Evolutionary conservation across 225 moss, liverwort and hornwort species (phyloP).

Genomic region (Pseudisothecium myosuroides): DNA sequence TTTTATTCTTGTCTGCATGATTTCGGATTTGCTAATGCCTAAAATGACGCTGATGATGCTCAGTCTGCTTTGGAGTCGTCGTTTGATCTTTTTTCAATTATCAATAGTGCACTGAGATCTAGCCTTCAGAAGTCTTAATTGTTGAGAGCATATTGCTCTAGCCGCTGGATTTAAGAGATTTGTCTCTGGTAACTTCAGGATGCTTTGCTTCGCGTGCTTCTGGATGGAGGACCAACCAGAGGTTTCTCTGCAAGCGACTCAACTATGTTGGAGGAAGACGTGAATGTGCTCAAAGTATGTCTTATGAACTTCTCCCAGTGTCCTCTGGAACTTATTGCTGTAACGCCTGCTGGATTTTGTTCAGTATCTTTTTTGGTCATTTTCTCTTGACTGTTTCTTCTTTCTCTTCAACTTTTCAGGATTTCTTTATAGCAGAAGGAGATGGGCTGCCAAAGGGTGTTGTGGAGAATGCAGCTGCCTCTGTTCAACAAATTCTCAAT

Average conservation of each 20-base stretch:
- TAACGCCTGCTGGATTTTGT: background rate
- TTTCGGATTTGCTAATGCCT: background rate
- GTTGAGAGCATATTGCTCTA: background rate
- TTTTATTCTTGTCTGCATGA: background rate
- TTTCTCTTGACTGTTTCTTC: background rate
- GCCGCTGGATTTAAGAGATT: background rate
- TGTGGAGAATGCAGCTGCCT: slow-evolving; percentile 67
- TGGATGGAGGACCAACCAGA: slow-evolving; percentile 90
- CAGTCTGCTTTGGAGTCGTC: background rate
- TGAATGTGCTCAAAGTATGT: slow-evolving; percentile 67
- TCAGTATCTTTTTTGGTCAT: background rate
- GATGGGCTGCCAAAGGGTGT: slow-evolving; percentile 86
- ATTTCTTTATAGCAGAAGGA: slow-evolving; percentile 95
- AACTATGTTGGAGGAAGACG: slow-evolving; percentile 88
- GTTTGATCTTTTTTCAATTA: background rate
- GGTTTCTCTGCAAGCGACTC: slow-evolving; percentile 78
- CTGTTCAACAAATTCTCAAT: slow-evolving; percentile 82
- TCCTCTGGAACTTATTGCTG: background rate
- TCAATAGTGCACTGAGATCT: background rate
- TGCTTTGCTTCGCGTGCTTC: slow-evolving; percentile 76
- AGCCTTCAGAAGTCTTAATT: background rate
- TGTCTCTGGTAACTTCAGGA: slow-evolving; percentile 37
- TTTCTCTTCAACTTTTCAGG: slow-evolving; percentile 21
- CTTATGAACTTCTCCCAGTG: background rate
- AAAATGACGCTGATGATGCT: background rate